phyloP scores from a whole-genome alignment of 805 yeast genomes.

The Saturnispora mendoncae region DNA sequence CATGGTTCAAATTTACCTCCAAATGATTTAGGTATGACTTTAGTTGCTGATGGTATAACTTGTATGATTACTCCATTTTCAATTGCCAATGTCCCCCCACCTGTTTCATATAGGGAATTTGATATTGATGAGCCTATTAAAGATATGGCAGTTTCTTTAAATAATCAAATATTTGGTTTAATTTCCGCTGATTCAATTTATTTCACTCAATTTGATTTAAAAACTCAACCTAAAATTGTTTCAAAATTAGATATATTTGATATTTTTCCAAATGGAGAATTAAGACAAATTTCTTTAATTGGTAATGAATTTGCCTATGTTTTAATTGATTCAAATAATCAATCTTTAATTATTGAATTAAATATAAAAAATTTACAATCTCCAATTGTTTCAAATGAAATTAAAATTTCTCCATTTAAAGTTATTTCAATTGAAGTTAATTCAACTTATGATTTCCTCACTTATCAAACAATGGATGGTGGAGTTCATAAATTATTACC shows the following conservation, averaged over 20 bases:
- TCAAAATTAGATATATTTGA: conserved; percentile 30
- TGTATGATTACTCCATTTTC: conserved; percentile 74
- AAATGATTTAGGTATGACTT: conserved; percentile 64
- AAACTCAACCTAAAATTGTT: conserved; percentile 36
- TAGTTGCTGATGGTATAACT: conserved; percentile 70
- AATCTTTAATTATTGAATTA: conserved; percentile 32
- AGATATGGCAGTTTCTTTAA: conserved; percentile 55
- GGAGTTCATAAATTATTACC: conserved; percentile 35
- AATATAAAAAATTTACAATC: conserved; percentile 35
- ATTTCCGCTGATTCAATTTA: conserved; percentile 40
- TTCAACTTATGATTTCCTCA: conserved; percentile 42
- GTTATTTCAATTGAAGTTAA: conserved; percentile 48
- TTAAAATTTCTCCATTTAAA: conserved; percentile 39
- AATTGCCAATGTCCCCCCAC: conserved; percentile 90
- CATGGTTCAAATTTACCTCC: conserved; percentile 66
- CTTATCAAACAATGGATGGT: conserved; percentile 59
- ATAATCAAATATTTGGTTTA: conserved; percentile 52
- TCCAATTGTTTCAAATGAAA: conserved; percentile 33
- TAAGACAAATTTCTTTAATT: conserved; percentile 58
- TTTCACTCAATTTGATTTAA: conserved; percentile 39
- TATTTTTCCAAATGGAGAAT: conserved; percentile 29
- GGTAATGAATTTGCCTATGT: conserved; percentile 47
- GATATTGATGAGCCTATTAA: conserved; percentile 45
- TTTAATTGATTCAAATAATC: conserved; percentile 40
- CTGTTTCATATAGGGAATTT: conserved; percentile 66